These are phyloP conservation scores for Suillus plorans DNA, from an alignment of 768 basidiomycete genomes.

Conservation along the genomic window DNA sequence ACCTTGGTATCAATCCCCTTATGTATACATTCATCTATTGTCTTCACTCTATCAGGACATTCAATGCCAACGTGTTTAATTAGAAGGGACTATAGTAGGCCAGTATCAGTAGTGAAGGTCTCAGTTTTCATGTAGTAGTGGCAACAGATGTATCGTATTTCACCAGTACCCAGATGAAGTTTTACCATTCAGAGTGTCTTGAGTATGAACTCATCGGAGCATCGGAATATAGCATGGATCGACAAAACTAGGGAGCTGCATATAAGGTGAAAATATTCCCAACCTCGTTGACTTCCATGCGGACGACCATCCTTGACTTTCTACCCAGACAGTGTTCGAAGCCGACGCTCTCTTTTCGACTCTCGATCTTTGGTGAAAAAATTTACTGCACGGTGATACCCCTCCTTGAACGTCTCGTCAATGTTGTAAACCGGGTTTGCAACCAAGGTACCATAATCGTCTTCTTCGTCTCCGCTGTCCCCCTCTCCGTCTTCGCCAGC, in stretches of 20 bases:
- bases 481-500: conserved; percentile 21
- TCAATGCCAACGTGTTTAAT: background rate
- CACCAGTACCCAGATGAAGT: no score
- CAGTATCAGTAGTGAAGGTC: background rate
- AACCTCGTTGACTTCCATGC: background rate
- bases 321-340: background rate
- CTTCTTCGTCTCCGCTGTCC: conserved; percentile 23
- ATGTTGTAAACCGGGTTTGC: conserved; percentile 15
- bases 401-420: conserved; percentile 21
- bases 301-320: background rate
- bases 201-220: background rate
- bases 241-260: conserved; percentile 5
- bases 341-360: background rate
- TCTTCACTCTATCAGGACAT: background rate
- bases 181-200: background rate
- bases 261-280: background rate
- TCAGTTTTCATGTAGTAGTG: background rate
- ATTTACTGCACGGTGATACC: conserved; percentile 24
- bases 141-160: background rate
- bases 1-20: background rate
- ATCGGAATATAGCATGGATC: background rate
- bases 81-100: background rate
- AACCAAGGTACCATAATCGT: conserved; percentile 27
- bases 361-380: conserved; percentile 22
- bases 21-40: background rate